Evolutionary conservation across 2,329 filamentous ascomycete species (phyloP).

Genomic region (Nectriaceae sp.): DNA sequence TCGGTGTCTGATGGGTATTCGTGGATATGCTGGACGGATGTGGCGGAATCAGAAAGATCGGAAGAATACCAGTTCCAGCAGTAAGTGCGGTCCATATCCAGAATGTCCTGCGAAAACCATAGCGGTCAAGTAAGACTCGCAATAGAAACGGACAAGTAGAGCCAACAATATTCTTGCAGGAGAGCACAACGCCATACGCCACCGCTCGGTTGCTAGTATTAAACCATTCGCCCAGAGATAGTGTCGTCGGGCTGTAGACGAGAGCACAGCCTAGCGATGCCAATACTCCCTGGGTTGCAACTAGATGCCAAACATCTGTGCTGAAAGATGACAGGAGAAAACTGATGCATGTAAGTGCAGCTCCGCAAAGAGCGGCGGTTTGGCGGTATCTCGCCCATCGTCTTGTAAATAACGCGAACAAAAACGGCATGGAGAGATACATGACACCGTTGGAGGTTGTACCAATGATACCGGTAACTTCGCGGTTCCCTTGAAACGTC

Average conservation of each 20-base stretch:
- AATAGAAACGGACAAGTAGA: slow-evolving; percentile 15
- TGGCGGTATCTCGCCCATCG: slow-evolving; percentile 14
- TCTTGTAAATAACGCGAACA: slow-evolving; percentile 16
- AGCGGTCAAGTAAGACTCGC: slow-evolving; percentile 10
- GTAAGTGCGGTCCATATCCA: slow-evolving; percentile 14
- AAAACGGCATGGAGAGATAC: slow-evolving; percentile 19
- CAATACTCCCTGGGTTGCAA: slow-evolving; percentile 14
- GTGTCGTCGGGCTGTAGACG: slow-evolving; percentile 15
- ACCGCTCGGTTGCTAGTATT: slow-evolving; percentile 14
- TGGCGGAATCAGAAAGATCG: slow-evolving; percentile 10
- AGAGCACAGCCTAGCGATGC: slow-evolving; percentile 15
- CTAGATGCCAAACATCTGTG: slow-evolving; percentile 13
- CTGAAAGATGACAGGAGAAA: slow-evolving; percentile 16
- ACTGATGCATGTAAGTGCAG: slow-evolving; percentile 9
- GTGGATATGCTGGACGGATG: slow-evolving; percentile 3
- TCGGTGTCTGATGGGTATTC: neutral
- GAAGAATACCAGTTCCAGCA: slow-evolving; percentile 5
- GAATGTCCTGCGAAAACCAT: slow-evolving; percentile 14
- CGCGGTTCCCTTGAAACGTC: slow-evolving; percentile 8
- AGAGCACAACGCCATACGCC: slow-evolving; percentile 16
- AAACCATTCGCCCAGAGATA: slow-evolving; percentile 20
- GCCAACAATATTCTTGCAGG: slow-evolving; percentile 17
- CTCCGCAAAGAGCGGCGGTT: slow-evolving; percentile 10
- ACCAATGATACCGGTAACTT: slow-evolving; percentile 15
- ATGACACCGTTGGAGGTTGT: slow-evolving; percentile 20